Percentiles rank a stretch among this genome's conserved stretches.
Evolutionary conservation across 768 basidiomycete genomes (phyloP).

Genomic region (Baorangia bicolor): DNA sequence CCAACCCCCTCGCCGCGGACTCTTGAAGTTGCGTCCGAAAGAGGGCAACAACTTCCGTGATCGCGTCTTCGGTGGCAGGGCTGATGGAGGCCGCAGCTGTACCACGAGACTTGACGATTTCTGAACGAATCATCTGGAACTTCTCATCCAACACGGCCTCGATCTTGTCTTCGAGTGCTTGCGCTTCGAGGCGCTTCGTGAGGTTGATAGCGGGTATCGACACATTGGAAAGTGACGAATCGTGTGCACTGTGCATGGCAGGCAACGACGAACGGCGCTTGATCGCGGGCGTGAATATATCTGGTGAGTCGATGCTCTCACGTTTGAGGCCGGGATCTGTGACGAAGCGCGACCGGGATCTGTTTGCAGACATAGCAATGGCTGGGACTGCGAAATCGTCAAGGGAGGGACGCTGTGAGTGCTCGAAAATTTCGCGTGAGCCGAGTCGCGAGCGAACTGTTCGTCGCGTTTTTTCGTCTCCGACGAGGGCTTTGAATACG

Average conservation of each 20-base stretch:
- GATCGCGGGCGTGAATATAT: conserved; percentile 43
- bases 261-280: conserved; percentile 60
- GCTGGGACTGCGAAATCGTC: conserved; percentile 71
- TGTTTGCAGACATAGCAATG: conserved; percentile 62
- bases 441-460: conserved; percentile 74
- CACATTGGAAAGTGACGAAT: conserved; percentile 44
- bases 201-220: conserved; percentile 51
- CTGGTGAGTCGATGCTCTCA: conserved; percentile 31
- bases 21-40: conserved; percentile 69
- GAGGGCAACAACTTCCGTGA: conserved; percentile 63
- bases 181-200: conserved; percentile 55
- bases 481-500: conserved; percentile 75
- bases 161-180: conserved; percentile 60
- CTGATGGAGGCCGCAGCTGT: conserved; percentile 34
- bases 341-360: conserved; percentile 52
- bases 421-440: conserved; percentile 73
- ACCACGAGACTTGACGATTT: conserved; percentile 32
- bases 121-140: conserved; percentile 49
- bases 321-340: conserved; percentile 54
- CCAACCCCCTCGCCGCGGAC: conserved; percentile 53
- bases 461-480: conserved; percentile 67
- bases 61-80: conserved; percentile 56
- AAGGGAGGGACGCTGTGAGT: conserved; percentile 66
- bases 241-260: conserved; percentile 46
- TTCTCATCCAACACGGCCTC: conserved; percentile 70